Evolutionary conservation across 2,329 filamentous ascomycete species (phyloP).

Genomic region (Didymella keratinophila): DNA sequence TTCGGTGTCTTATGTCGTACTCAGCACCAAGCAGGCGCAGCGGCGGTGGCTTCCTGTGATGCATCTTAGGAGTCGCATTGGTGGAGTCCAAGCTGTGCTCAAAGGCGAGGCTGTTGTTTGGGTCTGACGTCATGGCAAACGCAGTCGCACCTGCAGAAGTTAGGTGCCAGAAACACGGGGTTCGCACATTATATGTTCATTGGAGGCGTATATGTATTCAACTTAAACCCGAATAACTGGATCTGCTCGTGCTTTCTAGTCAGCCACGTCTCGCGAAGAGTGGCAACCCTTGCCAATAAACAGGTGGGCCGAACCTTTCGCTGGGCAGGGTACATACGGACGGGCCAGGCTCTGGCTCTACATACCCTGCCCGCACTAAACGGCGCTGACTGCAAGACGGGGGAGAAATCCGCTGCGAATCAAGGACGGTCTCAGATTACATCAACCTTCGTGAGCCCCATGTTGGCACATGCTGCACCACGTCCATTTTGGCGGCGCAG

Average conservation of each 20-base stretch:
- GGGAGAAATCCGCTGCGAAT: not conserved
- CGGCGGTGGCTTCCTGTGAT: not conserved
- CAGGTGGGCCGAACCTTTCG: not conserved
- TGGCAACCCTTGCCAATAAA: not conserved
- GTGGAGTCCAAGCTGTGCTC: not conserved
- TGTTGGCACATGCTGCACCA: not conserved
- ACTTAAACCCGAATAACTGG: not conserved
- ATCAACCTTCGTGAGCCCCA: not conserved
- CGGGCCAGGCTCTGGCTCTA: not conserved
- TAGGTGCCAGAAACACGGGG: not conserved
- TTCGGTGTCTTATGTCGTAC: not conserved
- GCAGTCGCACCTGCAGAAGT: not conserved
- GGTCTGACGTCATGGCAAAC: not conserved
- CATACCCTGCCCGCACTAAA: not conserved
- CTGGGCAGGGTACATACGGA: not conserved
- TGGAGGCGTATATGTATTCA: not conserved
- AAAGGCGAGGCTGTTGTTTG: not conserved
- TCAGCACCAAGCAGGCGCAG: not conserved
- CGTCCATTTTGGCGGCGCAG: not conserved
- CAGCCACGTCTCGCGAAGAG: not conserved
- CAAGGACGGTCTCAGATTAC: not conserved
- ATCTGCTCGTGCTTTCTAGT: not conserved
- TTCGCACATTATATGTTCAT: not conserved
- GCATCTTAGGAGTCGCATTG: not conserved
- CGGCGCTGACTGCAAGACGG: not conserved